phyloP scores from a whole-genome alignment of 768 basidiomycete species.

The Termitomyces sp. region DNA sequence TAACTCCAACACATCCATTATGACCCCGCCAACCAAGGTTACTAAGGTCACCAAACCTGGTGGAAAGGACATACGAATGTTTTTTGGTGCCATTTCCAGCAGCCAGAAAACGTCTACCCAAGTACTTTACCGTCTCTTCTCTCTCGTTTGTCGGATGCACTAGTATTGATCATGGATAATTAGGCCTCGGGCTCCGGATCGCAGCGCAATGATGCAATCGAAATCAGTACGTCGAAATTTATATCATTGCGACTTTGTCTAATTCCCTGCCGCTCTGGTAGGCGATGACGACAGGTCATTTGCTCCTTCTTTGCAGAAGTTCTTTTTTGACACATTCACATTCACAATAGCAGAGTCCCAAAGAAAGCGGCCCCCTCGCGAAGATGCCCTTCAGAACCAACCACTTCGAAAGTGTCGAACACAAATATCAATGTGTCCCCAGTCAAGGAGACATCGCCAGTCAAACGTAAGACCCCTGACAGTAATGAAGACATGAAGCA shows the following conservation, averaged over 20 bases:
- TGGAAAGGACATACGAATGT: slow-evolving; percentile 33
- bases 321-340: neutral
- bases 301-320: neutral
- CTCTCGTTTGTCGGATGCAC: neutral
- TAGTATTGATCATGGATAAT: neutral
- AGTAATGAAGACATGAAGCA: slow-evolving; percentile 22
- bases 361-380: neutral
- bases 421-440: slow-evolving; percentile 18
- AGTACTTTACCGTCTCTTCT: neutral
- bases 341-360: slow-evolving; percentile 1
- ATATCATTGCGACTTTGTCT: neutral
- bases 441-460: slow-evolving; percentile 4
- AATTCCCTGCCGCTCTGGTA: neutral
- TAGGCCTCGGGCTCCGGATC: slow-evolving; percentile 9
- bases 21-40: slow-evolving; percentile 18
- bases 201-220: slow-evolving; percentile 19
- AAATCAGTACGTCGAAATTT: slow-evolving; percentile 18
- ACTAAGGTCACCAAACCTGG: slow-evolving; percentile 20
- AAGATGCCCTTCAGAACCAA: neutral
- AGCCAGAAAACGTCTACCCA: slow-evolving; percentile 7
- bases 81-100: slow-evolving; percentile 24
- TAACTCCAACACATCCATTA: neutral
- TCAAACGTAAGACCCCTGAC: slow-evolving; percentile 30
- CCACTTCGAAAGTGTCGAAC: neutral
- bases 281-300: neutral